A percentile compares a stretch with the other conserved stretches of the same genome.
phyloP scores from a whole-genome alignment of 2,329 filamentous ascomycete species.

The Exophiala sp. region DNA sequence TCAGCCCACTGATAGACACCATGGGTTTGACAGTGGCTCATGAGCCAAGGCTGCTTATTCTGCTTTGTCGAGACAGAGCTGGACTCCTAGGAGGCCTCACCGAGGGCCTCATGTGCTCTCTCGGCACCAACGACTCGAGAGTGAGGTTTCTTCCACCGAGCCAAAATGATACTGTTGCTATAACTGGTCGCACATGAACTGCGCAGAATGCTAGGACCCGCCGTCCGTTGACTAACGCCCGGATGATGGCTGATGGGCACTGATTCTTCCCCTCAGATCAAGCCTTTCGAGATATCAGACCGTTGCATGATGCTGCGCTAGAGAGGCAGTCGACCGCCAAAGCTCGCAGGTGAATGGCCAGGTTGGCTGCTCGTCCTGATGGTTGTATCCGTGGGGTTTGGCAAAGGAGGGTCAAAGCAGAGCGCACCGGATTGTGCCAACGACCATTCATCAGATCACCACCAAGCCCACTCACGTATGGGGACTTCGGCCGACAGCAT shows the following conservation, averaged over 20 bases:
- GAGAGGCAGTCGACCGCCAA: background rate
- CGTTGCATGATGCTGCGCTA: background rate
- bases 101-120: background rate
- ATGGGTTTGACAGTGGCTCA: background rate
- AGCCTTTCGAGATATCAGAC: background rate
- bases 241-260: background rate
- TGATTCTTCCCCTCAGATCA: background rate
- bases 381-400: background rate
- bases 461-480: background rate
- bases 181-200: no score
- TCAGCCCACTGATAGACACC: no score
- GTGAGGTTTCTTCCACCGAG: no score
- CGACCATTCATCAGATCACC: background rate
- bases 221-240: background rate
- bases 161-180: background rate
- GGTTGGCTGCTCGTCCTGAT: background rate
- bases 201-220: no score
- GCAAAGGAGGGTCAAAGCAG: background rate
- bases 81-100: background rate
- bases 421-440: background rate
- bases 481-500: background rate
- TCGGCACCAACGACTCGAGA: background rate
- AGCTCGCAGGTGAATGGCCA: background rate
- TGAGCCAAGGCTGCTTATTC: background rate
- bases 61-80: background rate